A percentile compares a stretch with the other conserved stretches of the same genome.
Evolutionary conservation across 495 filamentous ascomycete species (phyloP).

Genomic region (Penicillium odoratum): DNA sequence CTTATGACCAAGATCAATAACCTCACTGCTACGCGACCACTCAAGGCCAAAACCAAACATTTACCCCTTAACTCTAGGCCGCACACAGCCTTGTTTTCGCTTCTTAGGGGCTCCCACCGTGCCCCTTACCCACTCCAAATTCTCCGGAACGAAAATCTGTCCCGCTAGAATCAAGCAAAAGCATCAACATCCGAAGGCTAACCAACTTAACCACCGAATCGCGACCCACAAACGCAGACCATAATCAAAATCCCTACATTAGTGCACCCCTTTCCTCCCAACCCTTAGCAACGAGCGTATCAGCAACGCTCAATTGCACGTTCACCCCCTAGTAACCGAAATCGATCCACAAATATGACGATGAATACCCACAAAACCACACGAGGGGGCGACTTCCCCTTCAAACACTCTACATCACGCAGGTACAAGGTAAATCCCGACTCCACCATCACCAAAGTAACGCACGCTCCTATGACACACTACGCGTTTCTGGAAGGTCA

Average conservation of each 20-base stretch:
- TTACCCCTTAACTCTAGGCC: background rate
- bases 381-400: background rate
- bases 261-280: conserved; percentile 4
- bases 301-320: conserved; percentile 1
- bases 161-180: conserved; percentile 6
- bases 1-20: conserved; percentile 16
- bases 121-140: conserved; percentile 4
- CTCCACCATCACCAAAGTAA: conserved; percentile 20
- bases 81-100: background rate
- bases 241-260: background rate
- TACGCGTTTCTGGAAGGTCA: conserved; percentile 25
- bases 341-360: background rate
- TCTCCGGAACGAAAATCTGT: conserved; percentile 1
- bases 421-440: conserved; percentile 4
- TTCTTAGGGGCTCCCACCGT: conserved; percentile 4
- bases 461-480: conserved; percentile 5
- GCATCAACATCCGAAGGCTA: background rate
- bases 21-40: background rate
- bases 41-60: too few species aligned
- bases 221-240: conserved; percentile 22
- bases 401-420: background rate
- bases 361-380: background rate
- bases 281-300: conserved; percentile 6
- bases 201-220: background rate
- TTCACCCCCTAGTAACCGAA: background rate